These are phyloP conservation scores for Vaccinium darrowii DNA, from an alignment of 148 eudicot genomes.

Conservation along the genomic window DNA sequence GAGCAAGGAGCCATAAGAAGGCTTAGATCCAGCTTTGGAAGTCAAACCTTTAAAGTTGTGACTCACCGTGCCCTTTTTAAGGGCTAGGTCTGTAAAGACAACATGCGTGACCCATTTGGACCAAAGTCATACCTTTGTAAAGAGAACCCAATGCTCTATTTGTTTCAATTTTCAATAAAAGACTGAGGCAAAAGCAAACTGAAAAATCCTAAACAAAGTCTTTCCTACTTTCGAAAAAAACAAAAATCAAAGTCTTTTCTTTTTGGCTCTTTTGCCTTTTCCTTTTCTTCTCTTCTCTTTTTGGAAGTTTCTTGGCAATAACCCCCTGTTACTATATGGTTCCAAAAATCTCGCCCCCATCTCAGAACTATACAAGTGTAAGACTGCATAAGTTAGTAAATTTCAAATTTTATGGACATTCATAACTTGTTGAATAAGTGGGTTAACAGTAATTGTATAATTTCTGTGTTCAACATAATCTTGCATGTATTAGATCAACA, in stretches of 20 bases:
- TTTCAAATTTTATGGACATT: too few relatives aligned
- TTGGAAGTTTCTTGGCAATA: constrained; percentile 18
- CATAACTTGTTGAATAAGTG: too few relatives aligned
- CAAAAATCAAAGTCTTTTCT: constrained; percentile 9
- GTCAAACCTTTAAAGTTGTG: constrained; percentile 13
- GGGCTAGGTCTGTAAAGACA: constrained; percentile 11
- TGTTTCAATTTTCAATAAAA: not conserved
- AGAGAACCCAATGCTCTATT: constrained; percentile 15
- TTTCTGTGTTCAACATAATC: too few relatives aligned
- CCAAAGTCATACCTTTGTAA: not conserved
- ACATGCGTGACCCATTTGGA: constrained; percentile 4
- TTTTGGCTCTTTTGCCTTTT: constrained; percentile 14
- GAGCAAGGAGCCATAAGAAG: not conserved
- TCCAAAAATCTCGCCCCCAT: not conserved
- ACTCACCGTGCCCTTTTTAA: not conserved
- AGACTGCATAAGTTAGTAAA: too few relatives aligned
- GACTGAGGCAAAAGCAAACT: not conserved
- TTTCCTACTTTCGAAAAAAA: not conserved
- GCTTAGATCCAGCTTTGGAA: not conserved
- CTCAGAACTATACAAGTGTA: not conserved
- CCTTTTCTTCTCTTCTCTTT: not conserved
- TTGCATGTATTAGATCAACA: not conserved
- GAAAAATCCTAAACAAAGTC: constrained; percentile 13
- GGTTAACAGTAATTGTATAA: too few relatives aligned
- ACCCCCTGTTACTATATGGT: not conserved